Evolutionary conservation across 768 basidiomycete species (phyloP).

Genomic region (Xerocomus spinulosus): DNA sequence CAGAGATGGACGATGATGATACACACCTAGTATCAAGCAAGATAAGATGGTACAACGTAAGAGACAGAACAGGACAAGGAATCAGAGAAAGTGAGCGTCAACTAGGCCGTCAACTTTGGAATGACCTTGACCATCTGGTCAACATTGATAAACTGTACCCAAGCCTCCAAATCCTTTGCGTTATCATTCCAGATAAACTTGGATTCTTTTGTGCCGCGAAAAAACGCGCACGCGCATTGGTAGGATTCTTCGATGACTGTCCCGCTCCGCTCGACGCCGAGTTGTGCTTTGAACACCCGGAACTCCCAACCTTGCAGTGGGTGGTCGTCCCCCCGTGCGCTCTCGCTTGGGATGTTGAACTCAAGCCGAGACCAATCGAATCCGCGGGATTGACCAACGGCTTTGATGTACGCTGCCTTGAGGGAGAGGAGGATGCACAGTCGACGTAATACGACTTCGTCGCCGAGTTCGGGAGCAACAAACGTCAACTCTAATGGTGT

Average conservation of each 20-base stretch:
- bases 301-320: conserved; percentile 82
- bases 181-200: conserved; percentile 72
- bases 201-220: conserved; percentile 59
- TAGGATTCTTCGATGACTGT: conserved; percentile 58
- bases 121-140: conserved; percentile 79
- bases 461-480: conserved; percentile 46
- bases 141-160: conserved; percentile 82
- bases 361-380: conserved; percentile 82
- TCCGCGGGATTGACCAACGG: conserved; percentile 74
- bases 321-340: conserved; percentile 62
- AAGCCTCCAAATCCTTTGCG: conserved; percentile 61
- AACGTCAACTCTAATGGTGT: conserved; percentile 50
- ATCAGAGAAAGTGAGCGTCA: not conserved
- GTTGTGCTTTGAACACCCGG: conserved; percentile 67
- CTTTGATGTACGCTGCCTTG: conserved; percentile 79
- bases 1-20: conserved; percentile 1
- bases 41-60: conserved; percentile 1
- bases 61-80: not conserved
- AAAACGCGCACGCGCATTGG: conserved; percentile 76
- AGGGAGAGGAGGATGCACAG: conserved; percentile 74
- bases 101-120: conserved; percentile 63
- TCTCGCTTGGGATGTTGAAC: conserved; percentile 65
- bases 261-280: conserved; percentile 60
- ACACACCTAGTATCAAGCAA: conserved; percentile 4
- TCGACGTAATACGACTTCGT: conserved; percentile 66